Evolutionary conservation across 2,329 filamentous ascomycete genomes (phyloP), one percentile per base, ranked within the genome.

Genomic region (Ambrosiella cleistominuta): DNA sequence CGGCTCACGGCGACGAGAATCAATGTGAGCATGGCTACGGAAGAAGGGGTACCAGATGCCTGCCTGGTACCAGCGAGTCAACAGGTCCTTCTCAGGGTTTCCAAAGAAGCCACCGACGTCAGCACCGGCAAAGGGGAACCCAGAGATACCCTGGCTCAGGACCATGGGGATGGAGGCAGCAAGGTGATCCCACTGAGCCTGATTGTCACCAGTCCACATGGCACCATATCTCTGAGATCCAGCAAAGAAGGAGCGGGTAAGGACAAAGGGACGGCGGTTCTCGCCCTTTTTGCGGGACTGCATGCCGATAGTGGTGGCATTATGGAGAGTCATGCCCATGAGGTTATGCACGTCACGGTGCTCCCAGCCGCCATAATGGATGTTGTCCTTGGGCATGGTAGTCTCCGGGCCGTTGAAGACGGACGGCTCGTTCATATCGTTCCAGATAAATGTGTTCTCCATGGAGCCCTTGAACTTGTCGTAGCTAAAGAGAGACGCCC

Each of bases 171-270:
- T 80, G 1, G 89, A 86, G 0, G 83, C 86, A n/a, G 82, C 86
- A 13, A 98, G 78, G 66, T 97, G 90, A 15, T 83, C 82, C 93
- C 93, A 98, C 27, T 80, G 83, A 9, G 93, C 93, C 68, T 93
- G 86, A 72, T 98, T 98, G 68, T 98, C 93, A 61, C 93, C 93
- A 17, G 93, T 98, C 93, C 93, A 98, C 90, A 96, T 96, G 60
- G 93, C 91, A 62, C 88, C 88, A 47, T 88, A 74, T 59, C 91
- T 83, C 71, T 98, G 93, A 58, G 86, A 89, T 40, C 93, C 93
- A 11, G 91, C 81, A 68, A 84, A 98, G 74, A 94, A 98, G 0
- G 90, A 86, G 38, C 93, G 85, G 1, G 93, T 98, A 56, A 98
- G 79, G 9, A 96, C 81, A 67, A 98, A 98, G 0, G 93, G 93